A percentile compares a stretch with the other conserved stretches of the same genome.
Evolutionary conservation across 169 alveolate species (phyloP).

Genomic region (Plasmodium ovale): DNA sequence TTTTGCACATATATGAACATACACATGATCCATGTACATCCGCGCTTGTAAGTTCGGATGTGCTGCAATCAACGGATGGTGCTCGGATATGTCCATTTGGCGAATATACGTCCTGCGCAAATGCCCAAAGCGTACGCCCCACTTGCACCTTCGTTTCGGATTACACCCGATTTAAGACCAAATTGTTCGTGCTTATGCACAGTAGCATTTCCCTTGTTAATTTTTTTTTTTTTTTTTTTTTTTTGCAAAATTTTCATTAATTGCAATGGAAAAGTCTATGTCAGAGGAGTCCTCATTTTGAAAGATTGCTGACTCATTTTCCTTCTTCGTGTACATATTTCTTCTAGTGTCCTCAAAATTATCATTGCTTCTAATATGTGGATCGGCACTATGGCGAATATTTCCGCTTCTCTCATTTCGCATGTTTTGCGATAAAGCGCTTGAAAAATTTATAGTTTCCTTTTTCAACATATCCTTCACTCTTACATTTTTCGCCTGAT

Average conservation of each 20-base stretch:
- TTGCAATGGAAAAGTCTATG: conserved; percentile 65
- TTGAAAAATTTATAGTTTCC: conserved; percentile 15
- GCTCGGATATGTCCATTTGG: too few relatives aligned
- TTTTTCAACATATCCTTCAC: neutral
- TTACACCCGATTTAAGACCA: too few relatives aligned
- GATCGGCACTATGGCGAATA: too few relatives aligned
- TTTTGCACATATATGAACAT: too few relatives aligned
- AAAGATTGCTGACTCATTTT: neutral
- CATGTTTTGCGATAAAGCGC: neutral
- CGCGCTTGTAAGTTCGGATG: too few relatives aligned
- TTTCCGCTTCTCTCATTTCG: neutral
- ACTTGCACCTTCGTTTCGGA: too few relatives aligned
- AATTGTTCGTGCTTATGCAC: too few relatives aligned
- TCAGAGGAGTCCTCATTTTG: conserved; percentile 58
- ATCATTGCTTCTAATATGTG: neutral
- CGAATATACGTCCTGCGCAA: too few relatives aligned
- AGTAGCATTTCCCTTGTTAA: too few relatives aligned
- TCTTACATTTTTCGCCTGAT: conserved; percentile 17
- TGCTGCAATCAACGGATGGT: too few relatives aligned
- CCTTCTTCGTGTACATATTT: neutral
- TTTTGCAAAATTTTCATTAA: conserved; percentile 40
- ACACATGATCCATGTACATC: too few relatives aligned
- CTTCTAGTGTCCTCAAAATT: neutral
- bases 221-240: conserved; percentile 31
- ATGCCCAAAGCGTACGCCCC: too few relatives aligned